These are phyloP conservation scores for Penicillium psychrofluorescens DNA, from an alignment of 495 filamentous ascomycete genomes.

Conservation along the genomic window DNA sequence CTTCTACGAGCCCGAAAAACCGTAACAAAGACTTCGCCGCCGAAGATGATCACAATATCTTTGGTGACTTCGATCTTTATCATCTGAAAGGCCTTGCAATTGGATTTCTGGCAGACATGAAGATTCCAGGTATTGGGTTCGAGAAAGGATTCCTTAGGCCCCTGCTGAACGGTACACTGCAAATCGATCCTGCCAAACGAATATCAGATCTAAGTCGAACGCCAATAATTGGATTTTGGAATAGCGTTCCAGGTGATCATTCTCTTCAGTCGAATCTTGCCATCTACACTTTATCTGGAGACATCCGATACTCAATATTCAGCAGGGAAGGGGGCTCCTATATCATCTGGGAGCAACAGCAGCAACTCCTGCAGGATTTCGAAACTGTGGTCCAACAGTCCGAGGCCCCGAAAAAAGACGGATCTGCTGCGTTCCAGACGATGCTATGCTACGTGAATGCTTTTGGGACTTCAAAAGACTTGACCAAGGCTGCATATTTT, in stretches of 20 bases:
- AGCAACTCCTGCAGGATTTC: slow-evolving; percentile 16
- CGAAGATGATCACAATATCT: background rate
- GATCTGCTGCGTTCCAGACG: slow-evolving; percentile 16
- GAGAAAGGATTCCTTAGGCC: slow-evolving; percentile 13
- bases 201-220: slow-evolving; percentile 13
- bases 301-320: slow-evolving; percentile 14
- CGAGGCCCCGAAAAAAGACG: slow-evolving; percentile 3
- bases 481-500: slow-evolving; percentile 9
- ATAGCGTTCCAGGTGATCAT: slow-evolving; percentile 9
- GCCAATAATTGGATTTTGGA: slow-evolving; percentile 20
- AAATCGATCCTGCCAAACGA: slow-evolving; percentile 13
- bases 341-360: slow-evolving; percentile 23
- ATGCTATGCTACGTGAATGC: slow-evolving; percentile 17
- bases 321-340: slow-evolving; percentile 11
- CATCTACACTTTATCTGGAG: slow-evolving; percentile 13
- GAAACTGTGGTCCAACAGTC: slow-evolving; percentile 5
- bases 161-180: slow-evolving; percentile 13
- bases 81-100: slow-evolving; percentile 8
- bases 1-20: background rate
- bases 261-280: slow-evolving; percentile 18
- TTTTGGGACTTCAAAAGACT: slow-evolving; percentile 15
- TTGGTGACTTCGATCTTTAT: slow-evolving; percentile 3
- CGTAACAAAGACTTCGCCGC: background rate
- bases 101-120: slow-evolving; percentile 9
- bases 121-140: slow-evolving; percentile 12